phyloP scores from a whole-genome alignment of 2,329 filamentous ascomycete species.

The Harringtonia aguacate region DNA sequence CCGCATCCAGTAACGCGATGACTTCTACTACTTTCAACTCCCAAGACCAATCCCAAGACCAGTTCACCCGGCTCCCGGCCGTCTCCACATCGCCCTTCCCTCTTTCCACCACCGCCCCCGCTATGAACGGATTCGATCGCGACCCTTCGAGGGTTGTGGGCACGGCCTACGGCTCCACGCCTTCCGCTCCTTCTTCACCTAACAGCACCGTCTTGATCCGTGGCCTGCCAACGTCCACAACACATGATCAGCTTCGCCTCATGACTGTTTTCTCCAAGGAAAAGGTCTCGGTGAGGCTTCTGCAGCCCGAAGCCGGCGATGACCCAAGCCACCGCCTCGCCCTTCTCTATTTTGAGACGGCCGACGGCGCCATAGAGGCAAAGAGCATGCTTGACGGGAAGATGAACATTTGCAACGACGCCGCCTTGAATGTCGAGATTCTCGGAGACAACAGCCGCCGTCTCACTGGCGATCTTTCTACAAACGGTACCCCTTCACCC shows the following conservation, averaged over 20 bases:
- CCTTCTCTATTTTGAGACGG: slow-evolving; percentile 40
- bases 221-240: slow-evolving; percentile 41
- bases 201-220: slow-evolving; percentile 38
- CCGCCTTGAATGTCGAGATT: slow-evolving; percentile 48
- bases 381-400: slow-evolving; percentile 48
- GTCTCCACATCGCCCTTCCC: slow-evolving; percentile 19
- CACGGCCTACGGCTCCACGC: slow-evolving; percentile 28
- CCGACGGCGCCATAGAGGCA: slow-evolving; percentile 43
- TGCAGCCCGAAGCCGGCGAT: slow-evolving; percentile 36
- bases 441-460: slow-evolving; percentile 26
- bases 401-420: slow-evolving; percentile 36
- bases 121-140: slow-evolving; percentile 27
- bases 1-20: slow-evolving; percentile 17
- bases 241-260: slow-evolving; percentile 40
- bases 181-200: slow-evolving; percentile 22
- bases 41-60: slow-evolving; percentile 30
- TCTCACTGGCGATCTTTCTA: slow-evolving; percentile 14
- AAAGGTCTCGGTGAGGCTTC: slow-evolving; percentile 37
- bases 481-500: slow-evolving; percentile 21
- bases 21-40: slow-evolving; percentile 34
- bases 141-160: slow-evolving; percentile 19
- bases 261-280: slow-evolving; percentile 52
- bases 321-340: slow-evolving; percentile 41
- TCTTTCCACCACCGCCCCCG: slow-evolving; percentile 18
- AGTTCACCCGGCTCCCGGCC: slow-evolving; percentile 24